Evolutionary conservation across 225 moss, liverwort and hornwort genomes (phyloP), one percentile per base, ranked within the genome.

Genomic region (Polytrichum formosum): DNA sequence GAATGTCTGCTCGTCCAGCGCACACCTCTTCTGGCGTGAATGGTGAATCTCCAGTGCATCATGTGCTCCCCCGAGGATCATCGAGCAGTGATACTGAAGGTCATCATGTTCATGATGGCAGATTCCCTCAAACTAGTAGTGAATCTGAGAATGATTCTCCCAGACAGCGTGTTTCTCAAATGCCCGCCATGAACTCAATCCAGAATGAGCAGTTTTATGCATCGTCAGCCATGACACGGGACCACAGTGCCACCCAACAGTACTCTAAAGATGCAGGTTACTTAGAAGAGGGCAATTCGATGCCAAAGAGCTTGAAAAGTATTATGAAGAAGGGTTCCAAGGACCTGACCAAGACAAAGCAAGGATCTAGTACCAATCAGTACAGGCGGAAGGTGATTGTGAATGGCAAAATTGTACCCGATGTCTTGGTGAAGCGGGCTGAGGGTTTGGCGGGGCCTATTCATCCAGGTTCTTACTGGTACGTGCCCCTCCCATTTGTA

Each of bases 381-480:
- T 89, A 79, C 72, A 81, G 88, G 67, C 83, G 87, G 35, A 85
- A 78, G 74, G 94, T 98, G 70, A 78, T 74, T 1, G 87, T 98
- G 55, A 98, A 98, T 77, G 92, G 98, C 64, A 63, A 75, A 59
- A 71, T 85, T 23, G 85, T 94, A 31, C 85, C 94, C 55, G 98
- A 98, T 71, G 73, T 76, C 66, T 70, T 90, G 18, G 82, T 94
- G 53, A 85, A 76, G 73, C 85, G 87, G 79, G 94, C 92, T 8
- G 94, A 98, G 79, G 88, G 77, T 64, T 81, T 72, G 65, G 91
- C 98, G 28, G 98, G 98, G 64, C 87, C 84, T 35, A 90, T 98
- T 72, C 82, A 89, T 83, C 90, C 98, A 67, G 98, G 94, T 28
- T 79, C 86, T 3, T 98, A 98, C 88, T 98, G 98, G 98, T 98